Base-by-base conservation (phyloP, 495 filamentous ascomycete species). In the Chaetomium fimeti region DNA sequence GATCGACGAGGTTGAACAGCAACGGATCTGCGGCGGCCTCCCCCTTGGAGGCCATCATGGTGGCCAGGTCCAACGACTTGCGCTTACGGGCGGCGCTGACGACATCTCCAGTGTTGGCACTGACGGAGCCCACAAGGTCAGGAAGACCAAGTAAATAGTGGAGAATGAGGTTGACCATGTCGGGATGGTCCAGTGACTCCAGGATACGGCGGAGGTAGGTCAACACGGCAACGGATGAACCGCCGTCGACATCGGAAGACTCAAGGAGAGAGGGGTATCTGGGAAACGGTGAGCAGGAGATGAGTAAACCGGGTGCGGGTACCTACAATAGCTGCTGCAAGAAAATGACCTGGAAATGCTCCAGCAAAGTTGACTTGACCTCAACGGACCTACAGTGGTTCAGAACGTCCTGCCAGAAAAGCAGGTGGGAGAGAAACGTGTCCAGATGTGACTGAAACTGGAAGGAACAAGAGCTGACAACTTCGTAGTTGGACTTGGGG, bases 361-460 rank as follows among this genome's bases (percentile, higher is more conserved):
- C 95, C 47, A 99, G 79, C 25, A 99, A 78, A 0, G 92, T 97
- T 62, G 89, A 90, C 67, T 92, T 93, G 54, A 99, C 90, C 71
- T 98, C 95, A 2, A 84, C 81, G 1, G 93, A 97, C 66, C 86
- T 86, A 77, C 94, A 99, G 76, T 98, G 91, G 70, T 97, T 92
- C 54, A 99, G 82, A 18, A 96, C 91, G 75, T 99, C 94, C 71
- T 99, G 94, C 95, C 94, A 99, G 68, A 99, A 98, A 18, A 92
- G 78, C 16, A 99, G 81, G 70, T 97, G 93, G 16, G 94, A 96
- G 28, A 99, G 83, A 70, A 99, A 98, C 0, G 94, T 95, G 54
- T 92, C 88, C 76, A 98, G 84, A 67, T 96, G 88, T 8, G 84
- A 80, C 61, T 90, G 89, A 64, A 95, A 89, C 18, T 89, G 83